Evolutionary conservation across 2,329 filamentous ascomycete species (phyloP), one percentile per base, ranked within the genome.

Genomic region (Ploettnerulaceae sp.): DNA sequence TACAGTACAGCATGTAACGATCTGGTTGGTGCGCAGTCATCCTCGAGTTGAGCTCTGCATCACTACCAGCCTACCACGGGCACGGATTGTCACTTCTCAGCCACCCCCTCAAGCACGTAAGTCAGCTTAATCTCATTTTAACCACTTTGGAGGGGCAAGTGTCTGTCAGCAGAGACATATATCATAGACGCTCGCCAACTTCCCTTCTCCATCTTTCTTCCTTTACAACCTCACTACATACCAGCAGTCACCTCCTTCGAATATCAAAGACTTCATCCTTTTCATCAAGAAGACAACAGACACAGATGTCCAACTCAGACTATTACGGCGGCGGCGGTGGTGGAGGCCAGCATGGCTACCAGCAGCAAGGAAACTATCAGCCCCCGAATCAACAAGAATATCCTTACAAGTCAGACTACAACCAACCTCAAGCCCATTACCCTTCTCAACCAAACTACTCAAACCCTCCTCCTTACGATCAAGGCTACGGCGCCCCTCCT

Each of bases 311-410:
- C 14, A 53, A 41, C 40, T 44, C 53, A 45, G 57, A 61, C 17
- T 63, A 61, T 36, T 63, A 62, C 53, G 55, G 54, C 24, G 51
- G 53, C 12, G 54, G 53, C 8, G 49, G 47, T 17, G 46, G 47
- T 28, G 28, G 33, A 42, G 28, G 25, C 18, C 44, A 45, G 28
- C 47, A 47, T 38, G 40, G 40, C 37, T 49, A 51, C 20, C 31
- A 47, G 15, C 49, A 53, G 32, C 50, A 54, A 20, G 47, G 43
- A 21, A 43, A 48, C 15, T 50, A 49, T 11, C 50, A 48, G 29
- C 46, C 51, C 15, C 51, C 45, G 4, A 41, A 45, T 11, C 52
- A 52, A 28, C 39, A 44, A n/a, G 48, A 54, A 37, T 55, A 57
- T 28, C 52, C 53, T 25, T 39, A 39, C 29, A 50, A 55, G 28